These are phyloP conservation scores for Jimgerdemannia flammicorona DNA, from an alignment of 192 early-diverging fungal species.

Conservation along the genomic window DNA sequence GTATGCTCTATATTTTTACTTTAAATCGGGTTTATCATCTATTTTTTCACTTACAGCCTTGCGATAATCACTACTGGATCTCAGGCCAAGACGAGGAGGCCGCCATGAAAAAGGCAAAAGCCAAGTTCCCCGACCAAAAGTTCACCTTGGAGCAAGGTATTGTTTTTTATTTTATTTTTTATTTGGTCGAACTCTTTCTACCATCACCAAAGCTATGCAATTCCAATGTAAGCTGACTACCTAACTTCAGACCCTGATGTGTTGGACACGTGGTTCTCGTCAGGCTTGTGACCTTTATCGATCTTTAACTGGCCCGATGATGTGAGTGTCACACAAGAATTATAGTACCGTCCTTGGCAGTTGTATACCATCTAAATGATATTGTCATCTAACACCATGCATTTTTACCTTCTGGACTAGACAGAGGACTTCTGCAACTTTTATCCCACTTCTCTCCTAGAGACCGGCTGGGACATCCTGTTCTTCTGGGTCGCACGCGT, in stretches of 20 bases:
- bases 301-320: constrained; percentile 95
- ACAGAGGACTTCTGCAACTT: constrained; percentile 80
- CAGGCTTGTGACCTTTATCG: constrained; percentile 98
- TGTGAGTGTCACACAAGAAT: constrained; percentile 17
- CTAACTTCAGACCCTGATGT: constrained; percentile 92
- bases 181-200: too few species aligned
- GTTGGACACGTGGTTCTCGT: constrained; percentile 99
- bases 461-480: constrained; percentile 98
- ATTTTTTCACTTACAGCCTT: constrained; percentile 23
- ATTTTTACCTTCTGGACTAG: constrained; percentile 20
- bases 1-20: not conserved
- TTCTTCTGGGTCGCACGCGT: too few species aligned
- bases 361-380: too few species aligned
- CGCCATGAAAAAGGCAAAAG: constrained; percentile 70
- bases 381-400: too few species aligned
- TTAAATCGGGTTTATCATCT: too few species aligned
- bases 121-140: constrained; percentile 72
- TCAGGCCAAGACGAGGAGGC: constrained; percentile 74
- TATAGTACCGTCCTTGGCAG: not conserved
- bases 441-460: constrained; percentile 89
- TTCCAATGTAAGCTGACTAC: too few species aligned
- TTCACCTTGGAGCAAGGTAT: constrained; percentile 78
- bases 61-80: constrained; percentile 81
- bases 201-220: too few species aligned
- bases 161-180: not conserved